Base-by-base conservation (phyloP, 202 grass and related monocot genomes). In the Musa balbisiana region DNA sequence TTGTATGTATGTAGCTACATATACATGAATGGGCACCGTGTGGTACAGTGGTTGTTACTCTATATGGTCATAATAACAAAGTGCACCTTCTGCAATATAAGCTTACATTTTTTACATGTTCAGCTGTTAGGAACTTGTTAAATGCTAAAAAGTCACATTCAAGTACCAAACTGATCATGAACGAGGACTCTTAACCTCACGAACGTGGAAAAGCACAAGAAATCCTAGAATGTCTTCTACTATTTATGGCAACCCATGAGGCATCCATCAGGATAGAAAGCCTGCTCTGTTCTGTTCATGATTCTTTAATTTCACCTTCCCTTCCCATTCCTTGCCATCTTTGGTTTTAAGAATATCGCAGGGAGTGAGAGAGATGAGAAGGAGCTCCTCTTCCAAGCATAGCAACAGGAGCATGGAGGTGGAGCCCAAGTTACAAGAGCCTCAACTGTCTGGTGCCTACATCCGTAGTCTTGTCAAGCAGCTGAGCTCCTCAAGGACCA, bases 381-480 rank as follows among this genome's bases (percentile, higher is more conserved):
- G 19, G 63, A 49, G 16, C 29, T 26, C 59, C 33, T 17, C 60
- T 49, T 0, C 66, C 76, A 64, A 73, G 69, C 2, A 80, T 21
- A 33, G 49, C 49, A 65, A 29, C 43, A 73, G 22, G 49, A 80
- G 3, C 49, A 80, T 73, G 78, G 69, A 80, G 49, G 22, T 54
- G 49, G 78, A 49, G 69, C 22, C n/a, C 51, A 73, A 65, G 69
- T 51, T 54, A 10, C 63, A 78, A 54, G 83, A 92, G 55, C 81
- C 91, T 74, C 95, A 94, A 73, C 89, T 99, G 76, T 99, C 91
- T 0, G 91, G 91, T 75, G 95, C 91, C 62, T 99, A 92, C 85
- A 99, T 99, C 82, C 89, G 87, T 74, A 90, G 84, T 79, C 91
- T 94, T 73, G 91, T 94, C 68, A 99, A 92, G 72, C 87, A 99